Evolutionary conservation across 306 rosid genomes (phyloP).

Genomic region (Castanea crenata): DNA sequence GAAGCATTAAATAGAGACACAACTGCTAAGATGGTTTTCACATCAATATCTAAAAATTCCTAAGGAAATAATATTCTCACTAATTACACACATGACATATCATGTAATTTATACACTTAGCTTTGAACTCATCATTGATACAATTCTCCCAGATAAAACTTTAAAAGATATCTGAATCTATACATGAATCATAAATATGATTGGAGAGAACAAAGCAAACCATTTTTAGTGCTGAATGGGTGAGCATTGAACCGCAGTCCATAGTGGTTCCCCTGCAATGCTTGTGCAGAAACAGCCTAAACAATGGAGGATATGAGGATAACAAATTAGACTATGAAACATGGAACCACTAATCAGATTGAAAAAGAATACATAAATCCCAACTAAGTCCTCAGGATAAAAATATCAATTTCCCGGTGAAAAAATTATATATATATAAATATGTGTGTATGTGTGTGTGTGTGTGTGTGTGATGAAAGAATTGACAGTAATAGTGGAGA

Average conservation of each 20-base stretch:
- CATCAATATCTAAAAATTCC: too few relatives aligned
- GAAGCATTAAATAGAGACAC: too few relatives aligned
- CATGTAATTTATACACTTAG: background rate
- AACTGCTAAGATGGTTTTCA: too few relatives aligned
- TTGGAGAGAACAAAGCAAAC: constrained; percentile 34
- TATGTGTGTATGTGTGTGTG: too few relatives aligned
- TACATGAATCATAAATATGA: background rate
- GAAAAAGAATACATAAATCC: background rate
- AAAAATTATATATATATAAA: too few relatives aligned
- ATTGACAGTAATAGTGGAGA: background rate
- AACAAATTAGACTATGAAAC: constrained; percentile 6
- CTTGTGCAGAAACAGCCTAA: constrained; percentile 74
- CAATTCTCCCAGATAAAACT: background rate
- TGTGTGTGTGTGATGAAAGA: background rate
- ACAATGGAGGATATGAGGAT: constrained; percentile 23
- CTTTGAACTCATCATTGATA: background rate
- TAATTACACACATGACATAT: background rate
- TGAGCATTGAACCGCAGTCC: constrained; percentile 58
- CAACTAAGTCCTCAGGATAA: background rate
- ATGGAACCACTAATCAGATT: constrained; percentile 1
- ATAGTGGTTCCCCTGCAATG: constrained; percentile 50
- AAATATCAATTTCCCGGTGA: background rate
- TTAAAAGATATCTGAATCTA: background rate
- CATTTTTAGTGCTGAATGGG: constrained; percentile 64
- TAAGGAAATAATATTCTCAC: too few relatives aligned